Percentiles rank a stretch among this genome's conserved stretches.
These are phyloP conservation scores for Phylloporus sp. DNA, from an alignment of 1,284 basidiomycete genomes.

Conservation along the genomic window DNA sequence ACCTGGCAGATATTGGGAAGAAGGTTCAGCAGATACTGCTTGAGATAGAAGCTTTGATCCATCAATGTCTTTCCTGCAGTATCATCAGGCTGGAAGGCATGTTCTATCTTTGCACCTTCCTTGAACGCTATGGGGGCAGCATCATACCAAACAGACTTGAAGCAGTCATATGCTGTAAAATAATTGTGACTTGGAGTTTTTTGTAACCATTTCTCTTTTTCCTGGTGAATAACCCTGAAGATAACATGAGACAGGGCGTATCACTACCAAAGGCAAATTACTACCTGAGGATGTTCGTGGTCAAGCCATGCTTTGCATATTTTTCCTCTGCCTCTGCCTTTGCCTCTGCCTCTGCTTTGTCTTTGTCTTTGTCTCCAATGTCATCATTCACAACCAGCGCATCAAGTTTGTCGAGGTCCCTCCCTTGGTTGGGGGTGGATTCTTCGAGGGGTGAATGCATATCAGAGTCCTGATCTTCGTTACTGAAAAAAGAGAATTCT, in stretches of 20 bases:
- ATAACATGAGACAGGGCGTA: background rate
- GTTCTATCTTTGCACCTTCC: background rate
- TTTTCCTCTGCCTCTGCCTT: background rate
- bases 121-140: background rate
- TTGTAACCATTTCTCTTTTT: background rate
- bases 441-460: background rate
- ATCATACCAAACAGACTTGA: background rate
- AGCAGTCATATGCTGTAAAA: background rate
- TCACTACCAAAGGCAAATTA: background rate
- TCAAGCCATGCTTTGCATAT: background rate
- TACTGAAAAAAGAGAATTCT: background rate
- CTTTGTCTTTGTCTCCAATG: background rate
- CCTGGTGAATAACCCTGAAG: background rate
- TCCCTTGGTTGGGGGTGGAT: background rate
- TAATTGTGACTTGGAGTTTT: background rate
- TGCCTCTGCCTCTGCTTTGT: background rate
- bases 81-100: background rate
- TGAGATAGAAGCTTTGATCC: too few relatives aligned
- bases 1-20: too few relatives aligned
- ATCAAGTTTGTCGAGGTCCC: background rate
- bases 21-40: too few relatives aligned
- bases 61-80: background rate
- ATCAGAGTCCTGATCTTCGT: background rate
- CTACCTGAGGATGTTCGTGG: background rate
- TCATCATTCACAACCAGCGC: background rate